These are phyloP conservation scores for Cladosporium sp. DNA, from an alignment of 2,329 filamentous ascomycete species.

Conservation along the genomic window DNA sequence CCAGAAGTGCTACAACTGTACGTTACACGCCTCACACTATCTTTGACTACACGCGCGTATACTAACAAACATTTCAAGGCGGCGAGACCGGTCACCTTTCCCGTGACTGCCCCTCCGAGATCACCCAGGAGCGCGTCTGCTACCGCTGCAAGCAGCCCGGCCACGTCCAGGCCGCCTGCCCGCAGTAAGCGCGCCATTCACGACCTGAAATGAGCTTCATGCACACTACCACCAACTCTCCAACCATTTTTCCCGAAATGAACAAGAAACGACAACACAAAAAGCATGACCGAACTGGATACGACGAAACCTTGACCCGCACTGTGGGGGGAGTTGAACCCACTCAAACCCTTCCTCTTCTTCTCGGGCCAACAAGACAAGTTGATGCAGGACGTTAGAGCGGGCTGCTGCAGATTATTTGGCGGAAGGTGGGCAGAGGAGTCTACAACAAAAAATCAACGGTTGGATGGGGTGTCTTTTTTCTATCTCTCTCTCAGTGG, in stretches of 20 bases:
- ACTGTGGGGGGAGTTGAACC: neutral
- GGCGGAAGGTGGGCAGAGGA: slow-evolving; percentile 8
- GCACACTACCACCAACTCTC: slow-evolving; percentile 10
- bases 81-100: slow-evolving; percentile 91
- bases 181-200: slow-evolving; percentile 56
- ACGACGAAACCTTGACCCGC: slow-evolving; percentile 5
- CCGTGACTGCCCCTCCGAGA: slow-evolving; percentile 93
- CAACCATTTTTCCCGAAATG: slow-evolving; percentile 11
- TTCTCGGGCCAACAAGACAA: slow-evolving; percentile 2
- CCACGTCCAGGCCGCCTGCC: slow-evolving; percentile 92
- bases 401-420: slow-evolving; percentile 6
- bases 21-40: slow-evolving; percentile 28
- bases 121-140: slow-evolving; percentile 89
- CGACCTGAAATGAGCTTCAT: slow-evolving; percentile 2
- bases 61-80: slow-evolving; percentile 41
- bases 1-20: slow-evolving; percentile 99
- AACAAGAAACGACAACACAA: slow-evolving; percentile 6
- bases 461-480: slow-evolving; percentile 7
- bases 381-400: slow-evolving; percentile 13
- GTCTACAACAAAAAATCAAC: too few species aligned
- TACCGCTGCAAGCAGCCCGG: slow-evolving; percentile 90
- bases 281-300: slow-evolving; percentile 28
- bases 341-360: too few species aligned
- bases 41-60: slow-evolving; percentile 5
- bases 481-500: too few species aligned